Base-by-base conservation (phyloP, 495 filamentous ascomycete genomes). In the Xylaria longipes region DNA sequence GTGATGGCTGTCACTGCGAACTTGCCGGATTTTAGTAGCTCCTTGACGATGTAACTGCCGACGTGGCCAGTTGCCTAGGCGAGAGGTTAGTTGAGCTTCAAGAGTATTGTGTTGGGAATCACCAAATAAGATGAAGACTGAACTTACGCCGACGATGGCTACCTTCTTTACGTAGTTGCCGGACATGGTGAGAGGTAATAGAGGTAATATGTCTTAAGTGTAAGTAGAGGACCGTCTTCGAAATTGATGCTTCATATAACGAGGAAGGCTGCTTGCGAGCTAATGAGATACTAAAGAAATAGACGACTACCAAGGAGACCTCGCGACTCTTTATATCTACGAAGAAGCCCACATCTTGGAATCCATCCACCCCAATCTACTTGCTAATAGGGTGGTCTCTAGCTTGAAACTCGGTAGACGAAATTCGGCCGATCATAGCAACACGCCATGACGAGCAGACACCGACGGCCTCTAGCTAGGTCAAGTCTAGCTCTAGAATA, bases 1-100 rank as follows among this genome's bases (percentile, higher is more conserved):
- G 86, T 84, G 57, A 90, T 75, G 63, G 84, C 87, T 3, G 89
- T 89, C 27, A 90, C 76, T n/a, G 75, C 84, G 78, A 88, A 85
- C 56, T 86, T 87, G 74, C 85, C 84, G 1, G 79, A 82, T 20
- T 81, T 78, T 31, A 89, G 76, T 15, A 90, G 84, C 14, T 78
- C 82, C 20, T 84, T 72, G 14, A 86, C 77, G 50, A 93, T 87
- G 75, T 77, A 80, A 31, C 79, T 83, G 68, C 91, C 91, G 48
- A 85, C 72, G 50, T 84, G 83, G 60, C 92, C 91, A 58, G 82
- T 84, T 7, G 87, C 89, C 89, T 92, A 70, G 11, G 20, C 14
- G 1, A n/a, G 50, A 63, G 0, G 54, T 73, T 11, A 72, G 61
- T 11, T 15, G 29, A n/a, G 65, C 17, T 15, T 58, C 31, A 68